These are phyloP conservation scores for Candida anglica DNA, from an alignment of 805 yeast genomes.

Conservation along the genomic window DNA sequence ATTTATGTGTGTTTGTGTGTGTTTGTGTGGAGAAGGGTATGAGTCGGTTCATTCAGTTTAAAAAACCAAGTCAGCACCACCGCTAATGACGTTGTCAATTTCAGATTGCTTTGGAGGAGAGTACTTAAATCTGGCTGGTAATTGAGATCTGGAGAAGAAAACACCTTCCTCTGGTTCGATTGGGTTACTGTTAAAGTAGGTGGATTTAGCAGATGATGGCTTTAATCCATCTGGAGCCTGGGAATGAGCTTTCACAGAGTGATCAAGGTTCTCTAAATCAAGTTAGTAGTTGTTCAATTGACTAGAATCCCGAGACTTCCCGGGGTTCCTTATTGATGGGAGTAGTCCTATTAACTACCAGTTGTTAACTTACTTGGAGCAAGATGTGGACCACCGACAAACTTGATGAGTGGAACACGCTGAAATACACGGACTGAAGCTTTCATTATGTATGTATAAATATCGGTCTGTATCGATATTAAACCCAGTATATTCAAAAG, in stretches of 20 bases:
- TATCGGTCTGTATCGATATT: too few relatives aligned
- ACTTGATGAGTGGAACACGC: constrained; percentile 73
- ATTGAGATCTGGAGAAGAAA: constrained; percentile 52
- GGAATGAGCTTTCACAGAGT: constrained; percentile 34
- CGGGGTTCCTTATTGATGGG: too few relatives aligned
- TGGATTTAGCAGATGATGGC: constrained; percentile 9
- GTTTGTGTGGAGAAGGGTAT: too few relatives aligned
- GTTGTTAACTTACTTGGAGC: constrained; percentile 38
- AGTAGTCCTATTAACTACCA: too few relatives aligned
- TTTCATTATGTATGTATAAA: constrained; percentile 24
- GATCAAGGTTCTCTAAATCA: constrained; percentile 10
- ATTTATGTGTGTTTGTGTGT: too few relatives aligned
- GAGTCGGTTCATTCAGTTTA: too few relatives aligned
- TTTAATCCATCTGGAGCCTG: constrained; percentile 40
- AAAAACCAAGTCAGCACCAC: constrained; percentile 70
- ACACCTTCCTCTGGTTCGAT: constrained; percentile 40
- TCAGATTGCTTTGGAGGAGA: constrained; percentile 60
- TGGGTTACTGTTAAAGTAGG: constrained; percentile 26
- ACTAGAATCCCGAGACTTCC: too few relatives aligned
- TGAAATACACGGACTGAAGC: constrained; percentile 27
- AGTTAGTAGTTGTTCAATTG: constrained; percentile 1
- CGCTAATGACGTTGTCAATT: constrained; percentile 71
- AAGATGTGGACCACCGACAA: constrained; percentile 77
- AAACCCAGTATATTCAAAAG: too few relatives aligned
- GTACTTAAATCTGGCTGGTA: constrained; percentile 75